Evolutionary conservation across 768 basidiomycete species (phyloP).

Genomic region (Hortiboletus campestris): DNA sequence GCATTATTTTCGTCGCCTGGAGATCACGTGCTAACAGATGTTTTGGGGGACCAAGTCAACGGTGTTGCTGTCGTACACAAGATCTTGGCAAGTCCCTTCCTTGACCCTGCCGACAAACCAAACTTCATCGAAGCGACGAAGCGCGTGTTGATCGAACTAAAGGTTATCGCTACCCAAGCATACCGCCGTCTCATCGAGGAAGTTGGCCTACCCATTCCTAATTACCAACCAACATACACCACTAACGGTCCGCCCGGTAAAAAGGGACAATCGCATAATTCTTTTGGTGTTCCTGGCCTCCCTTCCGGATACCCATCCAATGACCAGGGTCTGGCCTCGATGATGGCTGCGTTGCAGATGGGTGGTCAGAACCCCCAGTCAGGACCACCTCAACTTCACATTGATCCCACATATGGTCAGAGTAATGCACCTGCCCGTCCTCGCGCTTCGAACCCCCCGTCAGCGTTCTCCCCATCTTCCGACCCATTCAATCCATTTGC

Average conservation of each 20-base stretch:
- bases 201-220: constrained; percentile 87
- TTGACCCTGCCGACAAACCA: constrained; percentile 68
- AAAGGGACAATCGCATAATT: constrained; percentile 53
- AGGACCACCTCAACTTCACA: constrained; percentile 69
- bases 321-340: constrained; percentile 83
- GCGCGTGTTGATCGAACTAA: constrained; percentile 84
- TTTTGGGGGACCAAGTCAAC: constrained; percentile 94
- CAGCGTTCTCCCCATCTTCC: constrained; percentile 48
- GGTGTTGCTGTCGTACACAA: constrained; percentile 93
- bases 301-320: constrained; percentile 79
- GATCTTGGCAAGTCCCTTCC: constrained; percentile 82
- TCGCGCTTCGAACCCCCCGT: constrained; percentile 41
- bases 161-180: constrained; percentile 92
- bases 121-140: constrained; percentile 84
- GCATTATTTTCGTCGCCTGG: constrained; percentile 87
- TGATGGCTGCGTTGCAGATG: constrained; percentile 93
- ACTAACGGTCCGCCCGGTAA: constrained; percentile 56
- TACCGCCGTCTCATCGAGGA: constrained; percentile 93
- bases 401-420: constrained; percentile 61
- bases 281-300: constrained; percentile 69
- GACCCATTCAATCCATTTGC: constrained; percentile 62
- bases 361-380: constrained; percentile 84
- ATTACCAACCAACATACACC: constrained; percentile 78
- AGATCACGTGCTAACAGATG: constrained; percentile 90
- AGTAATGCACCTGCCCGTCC: constrained; percentile 44